A percentile compares a stretch with the other conserved stretches of the same genome.
Evolutionary conservation across 305 asterid species (phyloP).

Genomic region (Solanum chacoense): DNA sequence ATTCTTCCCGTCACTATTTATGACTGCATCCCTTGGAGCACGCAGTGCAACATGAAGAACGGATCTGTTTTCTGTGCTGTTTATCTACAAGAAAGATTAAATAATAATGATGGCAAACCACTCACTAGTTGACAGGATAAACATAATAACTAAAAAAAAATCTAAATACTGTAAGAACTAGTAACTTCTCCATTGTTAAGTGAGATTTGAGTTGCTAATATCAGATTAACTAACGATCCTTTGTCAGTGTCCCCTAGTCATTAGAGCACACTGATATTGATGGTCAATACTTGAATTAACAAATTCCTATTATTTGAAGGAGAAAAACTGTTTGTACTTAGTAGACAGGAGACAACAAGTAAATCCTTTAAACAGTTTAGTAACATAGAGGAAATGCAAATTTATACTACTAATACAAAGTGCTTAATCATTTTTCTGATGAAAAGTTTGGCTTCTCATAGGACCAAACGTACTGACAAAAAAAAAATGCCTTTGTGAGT

Average conservation of each 20-base stretch:
- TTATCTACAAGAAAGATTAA: slow-evolving; percentile 44
- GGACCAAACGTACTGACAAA: background rate
- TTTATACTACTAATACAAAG: background rate
- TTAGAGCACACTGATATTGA: background rate
- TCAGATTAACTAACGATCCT: background rate
- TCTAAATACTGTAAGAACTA: background rate
- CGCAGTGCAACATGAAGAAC: slow-evolving; percentile 98
- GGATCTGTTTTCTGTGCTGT: slow-evolving; percentile 85
- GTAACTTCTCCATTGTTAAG: background rate
- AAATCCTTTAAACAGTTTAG: background rate
- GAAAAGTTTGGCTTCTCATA: background rate
- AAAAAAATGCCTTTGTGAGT: background rate
- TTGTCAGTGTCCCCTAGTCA: background rate
- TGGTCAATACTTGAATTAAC: background rate
- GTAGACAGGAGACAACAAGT: background rate
- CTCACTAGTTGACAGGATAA: background rate
- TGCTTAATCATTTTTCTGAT: background rate
- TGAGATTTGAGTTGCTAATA: background rate
- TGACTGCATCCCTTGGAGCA: slow-evolving; percentile 71
- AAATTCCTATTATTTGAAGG: background rate
- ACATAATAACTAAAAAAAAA: background rate
- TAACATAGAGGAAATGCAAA: background rate
- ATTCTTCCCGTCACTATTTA: slow-evolving; percentile 88
- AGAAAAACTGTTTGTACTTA: background rate
- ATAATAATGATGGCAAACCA: background rate